Percentiles rank a stretch among this genome's conserved stretches.
Evolutionary conservation across 1,284 basidiomycete species (phyloP).

Genomic region (Ustilago sp.): DNA sequence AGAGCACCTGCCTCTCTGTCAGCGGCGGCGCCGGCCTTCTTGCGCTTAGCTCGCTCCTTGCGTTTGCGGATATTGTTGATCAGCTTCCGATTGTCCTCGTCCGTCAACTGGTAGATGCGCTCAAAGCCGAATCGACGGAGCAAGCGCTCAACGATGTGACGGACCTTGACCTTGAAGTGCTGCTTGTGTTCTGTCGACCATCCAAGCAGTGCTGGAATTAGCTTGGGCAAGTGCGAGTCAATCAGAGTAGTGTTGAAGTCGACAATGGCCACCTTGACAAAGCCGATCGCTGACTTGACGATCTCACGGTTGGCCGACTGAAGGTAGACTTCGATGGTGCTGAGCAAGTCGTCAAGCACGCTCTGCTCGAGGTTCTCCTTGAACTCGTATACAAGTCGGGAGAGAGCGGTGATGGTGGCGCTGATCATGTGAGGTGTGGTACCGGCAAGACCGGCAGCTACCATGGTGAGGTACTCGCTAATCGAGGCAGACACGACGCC

Average conservation of each 20-base stretch:
- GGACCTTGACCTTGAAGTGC: slow-evolving; percentile 96
- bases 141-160: slow-evolving; percentile 96
- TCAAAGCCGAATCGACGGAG: slow-evolving; percentile 90
- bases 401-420: slow-evolving; percentile 92
- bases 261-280: slow-evolving; percentile 92
- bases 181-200: slow-evolving; percentile 99
- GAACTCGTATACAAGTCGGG: slow-evolving; percentile 95
- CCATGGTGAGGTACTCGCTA: slow-evolving; percentile 96
- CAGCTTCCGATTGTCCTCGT: slow-evolving; percentile 81
- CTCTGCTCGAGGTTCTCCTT: slow-evolving; percentile 77
- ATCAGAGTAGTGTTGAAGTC: slow-evolving; percentile 80
- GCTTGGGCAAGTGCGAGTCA: slow-evolving; percentile 78
- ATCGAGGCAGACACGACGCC: slow-evolving; percentile 79
- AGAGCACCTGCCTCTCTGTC: slow-evolving; percentile 70
- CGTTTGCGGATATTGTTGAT: slow-evolving; percentile 90
- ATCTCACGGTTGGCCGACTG: slow-evolving; percentile 95
- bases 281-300: slow-evolving; percentile 94
- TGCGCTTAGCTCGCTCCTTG: slow-evolving; percentile 87
- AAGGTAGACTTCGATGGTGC: slow-evolving; percentile 89
- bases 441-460: slow-evolving; percentile 92
- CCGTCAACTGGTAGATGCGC: slow-evolving; percentile 75
- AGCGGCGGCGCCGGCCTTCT: slow-evolving; percentile 67
- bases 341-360: slow-evolving; percentile 88
- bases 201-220: slow-evolving; percentile 86
- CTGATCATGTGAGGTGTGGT: slow-evolving; percentile 98